phyloP scores from a whole-genome alignment of 179 eudicot genomes.

The Silene coronaria region DNA sequence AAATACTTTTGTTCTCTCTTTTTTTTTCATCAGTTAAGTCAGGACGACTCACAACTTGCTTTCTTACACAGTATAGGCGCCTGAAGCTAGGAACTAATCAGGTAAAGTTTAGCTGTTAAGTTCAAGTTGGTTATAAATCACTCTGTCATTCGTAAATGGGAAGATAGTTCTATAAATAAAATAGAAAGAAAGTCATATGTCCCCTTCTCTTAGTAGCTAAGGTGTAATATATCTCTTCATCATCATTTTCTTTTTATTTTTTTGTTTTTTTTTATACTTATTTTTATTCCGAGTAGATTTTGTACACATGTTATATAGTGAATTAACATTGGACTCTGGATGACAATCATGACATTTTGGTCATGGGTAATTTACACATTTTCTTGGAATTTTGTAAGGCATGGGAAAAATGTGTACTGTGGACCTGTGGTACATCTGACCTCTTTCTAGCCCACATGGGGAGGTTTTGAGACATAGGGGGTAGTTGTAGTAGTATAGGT shows the following conservation, averaged over 20 bases:
- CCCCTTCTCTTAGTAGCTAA: background rate
- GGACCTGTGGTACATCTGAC: background rate
- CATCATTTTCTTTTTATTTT: too few species aligned
- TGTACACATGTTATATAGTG: background rate
- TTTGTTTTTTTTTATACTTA: too few species aligned
- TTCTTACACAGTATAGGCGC: conserved; percentile 80
- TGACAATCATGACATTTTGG: background rate
- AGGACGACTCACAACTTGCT: conserved; percentile 23
- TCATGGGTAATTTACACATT: background rate
- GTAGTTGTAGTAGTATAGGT: background rate
- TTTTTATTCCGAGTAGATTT: background rate
- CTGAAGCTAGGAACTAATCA: conserved; percentile 87
- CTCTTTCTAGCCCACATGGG: background rate
- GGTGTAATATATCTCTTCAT: background rate
- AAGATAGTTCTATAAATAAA: background rate
- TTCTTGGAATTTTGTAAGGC: background rate
- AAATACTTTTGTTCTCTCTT: conserved; percentile 7
- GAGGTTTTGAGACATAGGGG: background rate
- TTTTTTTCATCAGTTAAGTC: conserved; percentile 14
- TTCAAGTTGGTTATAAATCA: conserved; percentile 1
- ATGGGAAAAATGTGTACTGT: background rate
- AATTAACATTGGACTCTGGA: background rate
- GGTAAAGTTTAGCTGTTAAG: conserved; percentile 37
- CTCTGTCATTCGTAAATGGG: background rate
- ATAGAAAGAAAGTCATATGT: background rate